Conservation (phyloP, 2,329 filamentous ascomycete genomes). For the Raffaelea deltoideospora region DNA sequence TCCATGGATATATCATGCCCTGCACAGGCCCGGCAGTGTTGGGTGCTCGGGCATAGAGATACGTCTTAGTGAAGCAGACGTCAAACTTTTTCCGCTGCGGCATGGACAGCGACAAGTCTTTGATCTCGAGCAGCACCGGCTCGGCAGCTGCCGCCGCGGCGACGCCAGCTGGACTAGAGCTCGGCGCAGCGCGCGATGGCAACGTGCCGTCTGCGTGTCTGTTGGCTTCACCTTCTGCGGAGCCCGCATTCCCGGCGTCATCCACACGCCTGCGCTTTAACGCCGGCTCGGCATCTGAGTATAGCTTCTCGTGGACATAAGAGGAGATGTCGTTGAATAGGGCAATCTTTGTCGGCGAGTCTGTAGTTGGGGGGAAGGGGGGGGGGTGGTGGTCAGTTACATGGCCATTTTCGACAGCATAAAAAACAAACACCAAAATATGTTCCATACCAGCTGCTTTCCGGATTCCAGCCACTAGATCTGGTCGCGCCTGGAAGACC, state of each 20-base stretch:
- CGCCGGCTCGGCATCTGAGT: slow-evolving; percentile 17
- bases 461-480: slow-evolving; percentile 38
- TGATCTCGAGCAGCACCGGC: slow-evolving; percentile 40
- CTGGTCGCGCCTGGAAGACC: slow-evolving; percentile 39
- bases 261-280: slow-evolving; percentile 39
- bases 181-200: slow-evolving; percentile 3
- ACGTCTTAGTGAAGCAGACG: slow-evolving; percentile 43
- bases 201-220: slow-evolving; percentile 10
- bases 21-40: slow-evolving; percentile 35
- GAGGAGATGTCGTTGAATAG: slow-evolving; percentile 42
- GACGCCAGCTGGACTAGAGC: too few species aligned
- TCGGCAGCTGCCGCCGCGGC: slow-evolving; percentile 23
- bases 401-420: too few species aligned
- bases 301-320: slow-evolving; percentile 31
- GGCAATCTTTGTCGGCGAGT: slow-evolving; percentile 31
- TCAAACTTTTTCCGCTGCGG: slow-evolving; percentile 56
- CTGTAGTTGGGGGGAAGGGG: too few species aligned
- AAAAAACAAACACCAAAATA: background rate
- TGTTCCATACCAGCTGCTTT: slow-evolving; percentile 31
- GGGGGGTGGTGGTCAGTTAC: too few species aligned
- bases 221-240: background rate
- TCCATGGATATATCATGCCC: slow-evolving; percentile 43
- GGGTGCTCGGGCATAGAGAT: slow-evolving; percentile 40
- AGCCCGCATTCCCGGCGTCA: slow-evolving; percentile 10
- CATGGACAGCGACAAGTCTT: slow-evolving; percentile 51